Evolutionary conservation across 495 filamentous ascomycete genomes (phyloP).

Genomic region (Ascobolus immersus): DNA sequence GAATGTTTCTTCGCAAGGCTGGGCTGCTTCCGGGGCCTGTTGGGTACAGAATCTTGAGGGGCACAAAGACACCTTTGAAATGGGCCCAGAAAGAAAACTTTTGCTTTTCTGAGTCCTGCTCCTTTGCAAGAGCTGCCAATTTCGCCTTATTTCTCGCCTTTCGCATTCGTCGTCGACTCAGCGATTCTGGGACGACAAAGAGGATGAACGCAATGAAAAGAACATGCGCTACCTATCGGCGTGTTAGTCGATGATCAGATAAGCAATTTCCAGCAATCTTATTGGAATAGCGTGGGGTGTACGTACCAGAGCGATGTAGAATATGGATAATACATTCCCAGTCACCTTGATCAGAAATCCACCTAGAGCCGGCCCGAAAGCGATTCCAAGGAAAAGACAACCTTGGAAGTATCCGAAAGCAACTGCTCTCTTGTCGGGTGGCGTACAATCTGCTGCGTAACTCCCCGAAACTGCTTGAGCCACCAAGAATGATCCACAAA

Average conservation of each 20-base stretch:
- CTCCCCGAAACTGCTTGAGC: conserved; percentile 56
- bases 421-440: conserved; percentile 50
- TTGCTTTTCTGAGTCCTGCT: conserved; percentile 6
- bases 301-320: conserved; percentile 39
- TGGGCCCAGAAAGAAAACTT: conserved; percentile 31
- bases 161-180: conserved; percentile 39
- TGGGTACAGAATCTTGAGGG: conserved; percentile 54
- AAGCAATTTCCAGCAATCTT: not conserved
- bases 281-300: not conserved
- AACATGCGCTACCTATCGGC: conserved; percentile 34
- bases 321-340: conserved; percentile 41
- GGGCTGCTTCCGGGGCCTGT: conserved; percentile 33
- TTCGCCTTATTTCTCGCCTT: conserved; percentile 39
- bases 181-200: conserved; percentile 55
- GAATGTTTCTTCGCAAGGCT: conserved; percentile 46
- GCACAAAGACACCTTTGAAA: conserved; percentile 24
- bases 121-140: conserved; percentile 9
- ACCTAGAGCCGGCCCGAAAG: conserved; percentile 53
- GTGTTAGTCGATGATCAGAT: no score
- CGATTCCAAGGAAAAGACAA: conserved; percentile 63
- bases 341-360: conserved; percentile 50
- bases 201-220: conserved; percentile 43
- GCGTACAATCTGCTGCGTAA: conserved; percentile 71
- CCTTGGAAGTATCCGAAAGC: conserved; percentile 76
- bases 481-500: conserved; percentile 66